Evolutionary conservation across 768 basidiomycete genomes (phyloP), one percentile per base, ranked within the genome.

Genomic region (Lactarius sp.): DNA sequence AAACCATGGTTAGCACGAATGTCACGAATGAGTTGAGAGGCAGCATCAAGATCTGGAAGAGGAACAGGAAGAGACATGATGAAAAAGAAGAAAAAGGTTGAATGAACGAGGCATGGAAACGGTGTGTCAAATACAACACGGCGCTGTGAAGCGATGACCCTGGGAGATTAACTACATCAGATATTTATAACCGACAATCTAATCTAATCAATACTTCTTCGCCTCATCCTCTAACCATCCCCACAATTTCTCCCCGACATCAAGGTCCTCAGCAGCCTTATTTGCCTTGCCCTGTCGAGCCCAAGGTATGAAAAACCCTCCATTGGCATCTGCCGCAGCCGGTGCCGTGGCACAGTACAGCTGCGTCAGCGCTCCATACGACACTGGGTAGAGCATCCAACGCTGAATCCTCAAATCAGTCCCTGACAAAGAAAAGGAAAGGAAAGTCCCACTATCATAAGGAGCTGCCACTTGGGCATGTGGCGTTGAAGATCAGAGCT

Each of bases 271-370:
- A 7, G 66, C 60, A 1, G 52, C 64, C 42, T 57, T 55, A 34
- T 62, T 66, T 3, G 70, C 31, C 13, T 58, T 39, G 2, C 72
- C 71, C 0, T 65, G 49, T 0, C 70, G 64, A 6, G 72, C 74
- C 70, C 70, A 75, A 1, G 74, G 74, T 20, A 74, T 66, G 20
- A 74, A 64, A 52, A 71, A 72, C 61, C 73, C 33, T 3, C 83
- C 82, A 56, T 78, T 77, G 1, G 75, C 64, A 4, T 69, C 71
- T 3, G 61, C 73, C 7, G 72, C 75, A 54, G 80, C 76, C 1
- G 77, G 74, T 60, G 78, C 66, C 16, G 77, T 78, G 0, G 76
- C 80, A 8, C 77, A 78, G 65, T 75, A 83, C 12, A 81, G 70
- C 59, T 77, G 78, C 1, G 80, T 77, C 52, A 81, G 69, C 10